Base-by-base conservation (phyloP, 1,284 basidiomycete genomes). In the Tylopilus sp. region DNA sequence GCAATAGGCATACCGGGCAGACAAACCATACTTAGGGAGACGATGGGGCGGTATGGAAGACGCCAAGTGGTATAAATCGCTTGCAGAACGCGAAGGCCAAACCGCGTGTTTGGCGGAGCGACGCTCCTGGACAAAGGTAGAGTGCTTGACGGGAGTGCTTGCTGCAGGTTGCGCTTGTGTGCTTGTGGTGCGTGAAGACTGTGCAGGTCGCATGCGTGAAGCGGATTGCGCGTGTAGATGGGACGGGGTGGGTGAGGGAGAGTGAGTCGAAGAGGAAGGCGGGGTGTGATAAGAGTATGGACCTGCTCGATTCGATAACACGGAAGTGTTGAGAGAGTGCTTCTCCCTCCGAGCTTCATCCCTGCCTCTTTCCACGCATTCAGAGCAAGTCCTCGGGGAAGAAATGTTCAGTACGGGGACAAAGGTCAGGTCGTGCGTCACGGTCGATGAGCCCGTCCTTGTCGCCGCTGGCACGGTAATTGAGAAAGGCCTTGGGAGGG, bases 401-500 rank as follows among this genome's bases (percentile, higher is more conserved):
- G 26, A 16, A 25, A 47, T 38, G 12, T 46, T 34, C 8, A 8
- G 2, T 21, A n/a, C n/a, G n/a, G n/a, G n/a, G n/a, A n/a, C n/a
- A n/a, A n/a, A n/a, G n/a, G n/a, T n/a, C n/a, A n/a, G n/a, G n/a
- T 19, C 16, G 18, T 15, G 41, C 37, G 25, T 41, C 12, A 28
- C 31, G 23, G 25, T 33, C 23, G 26, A 43, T 7, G 44, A 8
- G 11, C 10, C 39, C 12, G 45, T 41, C 31, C 13, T 19, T 18
- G 29, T 51, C 15, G 46, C 33, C 15, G 48, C 49, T 3, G 59
- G 58, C 18, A 52, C 46, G 1, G 11, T 30, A n/a, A 46, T 15
- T n/a, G 52, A 53, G 41, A 60, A 64, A 2, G 62, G 62, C 36
- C 63, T 63, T 9, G 65, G 63, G 19, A 48, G 49, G 15, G 58